A percentile compares a stretch with the other conserved stretches of the same genome.
These are phyloP conservation scores for Gremmenia infestans DNA, from an alignment of 2,329 filamentous ascomycete species.

Conservation along the genomic window DNA sequence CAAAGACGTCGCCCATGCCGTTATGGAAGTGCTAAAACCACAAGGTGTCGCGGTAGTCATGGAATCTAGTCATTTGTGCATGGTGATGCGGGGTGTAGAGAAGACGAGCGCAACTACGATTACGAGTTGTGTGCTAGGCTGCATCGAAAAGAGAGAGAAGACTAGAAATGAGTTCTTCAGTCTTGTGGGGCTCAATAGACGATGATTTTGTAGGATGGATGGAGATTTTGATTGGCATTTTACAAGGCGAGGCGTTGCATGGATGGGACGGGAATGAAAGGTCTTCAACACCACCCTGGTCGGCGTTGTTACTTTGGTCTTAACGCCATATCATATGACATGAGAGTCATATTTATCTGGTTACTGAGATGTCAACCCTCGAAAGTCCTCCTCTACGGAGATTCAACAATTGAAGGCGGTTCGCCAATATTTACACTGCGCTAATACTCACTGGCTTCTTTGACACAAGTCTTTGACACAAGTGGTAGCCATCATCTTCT, in stretches of 20 bases:
- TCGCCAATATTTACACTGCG: background rate
- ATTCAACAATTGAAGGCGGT: background rate
- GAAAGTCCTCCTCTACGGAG: background rate
- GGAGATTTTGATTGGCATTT: conserved; percentile 15
- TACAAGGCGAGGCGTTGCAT: conserved; percentile 16
- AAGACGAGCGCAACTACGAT: conserved; percentile 85
- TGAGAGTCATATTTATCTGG: background rate
- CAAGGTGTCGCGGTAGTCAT: conserved; percentile 96
- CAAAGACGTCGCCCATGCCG: conserved; percentile 89
- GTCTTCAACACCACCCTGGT: conserved; percentile 31
- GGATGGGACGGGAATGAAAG: conserved; percentile 17
- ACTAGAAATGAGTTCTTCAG: conserved; percentile 94
- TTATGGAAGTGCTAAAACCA: conserved; percentile 88
- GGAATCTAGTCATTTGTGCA: conserved; percentile 94
- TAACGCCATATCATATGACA: conserved; percentile 27
- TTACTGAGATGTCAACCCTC: conserved; percentile 3
- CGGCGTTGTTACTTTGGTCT: conserved; percentile 29
- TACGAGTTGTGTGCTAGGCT: conserved; percentile 95
- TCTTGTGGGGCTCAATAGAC: conserved; percentile 60
- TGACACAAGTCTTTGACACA: too few species aligned
- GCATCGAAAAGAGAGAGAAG: conserved; percentile 88
- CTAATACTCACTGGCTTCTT: too few species aligned
- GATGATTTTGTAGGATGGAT: conserved; percentile 24
- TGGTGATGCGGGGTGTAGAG: conserved; percentile 98
- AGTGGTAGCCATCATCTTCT: too few species aligned